Conservation (phyloP, 345 rosid species). For the Hypericum androsaemum region DNA sequence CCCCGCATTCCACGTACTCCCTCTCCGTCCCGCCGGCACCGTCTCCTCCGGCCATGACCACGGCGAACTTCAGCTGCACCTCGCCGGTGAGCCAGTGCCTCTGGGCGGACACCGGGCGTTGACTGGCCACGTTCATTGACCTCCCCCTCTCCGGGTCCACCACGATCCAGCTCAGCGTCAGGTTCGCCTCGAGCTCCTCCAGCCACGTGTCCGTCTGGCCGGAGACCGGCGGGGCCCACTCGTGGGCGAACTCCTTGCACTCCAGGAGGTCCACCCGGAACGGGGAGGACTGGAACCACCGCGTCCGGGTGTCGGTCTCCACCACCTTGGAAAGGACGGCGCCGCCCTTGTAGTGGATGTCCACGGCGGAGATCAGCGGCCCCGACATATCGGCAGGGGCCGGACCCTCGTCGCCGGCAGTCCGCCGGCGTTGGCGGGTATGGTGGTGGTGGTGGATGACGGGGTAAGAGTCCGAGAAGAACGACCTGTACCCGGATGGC, state of each 20-base stretch:
- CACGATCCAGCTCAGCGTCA: conserved; percentile 54
- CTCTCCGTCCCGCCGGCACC: conserved; percentile 5
- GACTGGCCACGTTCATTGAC: conserved; percentile 49
- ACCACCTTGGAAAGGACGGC: conserved; percentile 41
- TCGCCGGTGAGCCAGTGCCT: conserved; percentile 68
- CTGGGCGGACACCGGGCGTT: conserved; percentile 43
- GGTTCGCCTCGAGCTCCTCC: conserved; percentile 35
- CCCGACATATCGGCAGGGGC: conserved; percentile 8
- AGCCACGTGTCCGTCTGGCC: conserved; percentile 34
- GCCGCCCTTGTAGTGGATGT: conserved; percentile 35
- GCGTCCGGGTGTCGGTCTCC: conserved; percentile 32
- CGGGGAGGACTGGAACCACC: conserved; percentile 51
- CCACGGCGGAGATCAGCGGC: conserved; percentile 60
- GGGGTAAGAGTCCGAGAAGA: conserved; percentile 59
- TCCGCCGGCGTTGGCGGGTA: no score
- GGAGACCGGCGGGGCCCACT: conserved; percentile 12
- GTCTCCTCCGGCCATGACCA: conserved; percentile 19
- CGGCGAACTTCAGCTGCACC: conserved; percentile 39
- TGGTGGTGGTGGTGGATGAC: conserved; percentile 15
- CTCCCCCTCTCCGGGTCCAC: conserved; percentile 51
- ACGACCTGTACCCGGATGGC: conserved; percentile 45
- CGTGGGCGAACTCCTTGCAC: conserved; percentile 30
- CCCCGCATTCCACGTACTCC: conserved; percentile 36
- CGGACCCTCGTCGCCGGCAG: neutral
- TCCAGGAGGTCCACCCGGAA: conserved; percentile 58